These are phyloP conservation scores for Spatholobus suberectus DNA, from an alignment of 306 rosid species.

Conservation along the genomic window DNA sequence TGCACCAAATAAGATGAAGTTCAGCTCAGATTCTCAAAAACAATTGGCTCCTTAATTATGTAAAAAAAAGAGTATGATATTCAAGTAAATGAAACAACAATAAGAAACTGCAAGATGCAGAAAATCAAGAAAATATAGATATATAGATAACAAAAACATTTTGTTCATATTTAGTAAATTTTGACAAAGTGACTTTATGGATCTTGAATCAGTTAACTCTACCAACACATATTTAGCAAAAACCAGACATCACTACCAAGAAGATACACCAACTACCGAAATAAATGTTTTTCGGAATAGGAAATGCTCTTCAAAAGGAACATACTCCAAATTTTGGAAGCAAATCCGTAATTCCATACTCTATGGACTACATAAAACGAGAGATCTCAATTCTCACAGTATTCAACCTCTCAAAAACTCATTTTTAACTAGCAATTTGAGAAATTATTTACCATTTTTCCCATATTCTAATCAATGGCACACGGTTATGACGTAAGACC, in stretches of 20 bases:
- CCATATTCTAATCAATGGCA: not conserved
- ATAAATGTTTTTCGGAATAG: slow-evolving; percentile 18
- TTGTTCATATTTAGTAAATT: slow-evolving; percentile 5
- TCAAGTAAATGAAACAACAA: slow-evolving; percentile 19
- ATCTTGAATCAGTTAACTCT: slow-evolving; percentile 22
- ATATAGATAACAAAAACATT: not conserved
- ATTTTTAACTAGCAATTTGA: not conserved
- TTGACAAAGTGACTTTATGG: slow-evolving; percentile 19
- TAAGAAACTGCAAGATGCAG: slow-evolving; percentile 20
- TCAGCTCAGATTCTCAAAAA: slow-evolving; percentile 28
- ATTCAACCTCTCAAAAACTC: not conserved
- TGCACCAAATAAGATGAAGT: slow-evolving; percentile 44
- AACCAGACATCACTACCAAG: slow-evolving; percentile 2
- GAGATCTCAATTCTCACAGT: not conserved
- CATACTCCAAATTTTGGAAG: slow-evolving; percentile 12
- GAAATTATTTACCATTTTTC: not conserved
- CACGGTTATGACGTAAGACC: slow-evolving; percentile 13
- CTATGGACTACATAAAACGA: not conserved
- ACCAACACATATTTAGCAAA: slow-evolving; percentile 9
- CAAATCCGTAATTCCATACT: slow-evolving; percentile 9
- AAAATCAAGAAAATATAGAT: not conserved
- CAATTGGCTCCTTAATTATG: not conserved
- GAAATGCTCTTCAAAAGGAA: slow-evolving; percentile 22
- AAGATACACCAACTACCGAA: slow-evolving; percentile 18
- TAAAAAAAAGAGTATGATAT: not conserved